These are phyloP conservation scores for Bolboschoenoplectus hybrid DNA, from an alignment of 202 grass and related monocot genomes.

Conservation along the genomic window DNA sequence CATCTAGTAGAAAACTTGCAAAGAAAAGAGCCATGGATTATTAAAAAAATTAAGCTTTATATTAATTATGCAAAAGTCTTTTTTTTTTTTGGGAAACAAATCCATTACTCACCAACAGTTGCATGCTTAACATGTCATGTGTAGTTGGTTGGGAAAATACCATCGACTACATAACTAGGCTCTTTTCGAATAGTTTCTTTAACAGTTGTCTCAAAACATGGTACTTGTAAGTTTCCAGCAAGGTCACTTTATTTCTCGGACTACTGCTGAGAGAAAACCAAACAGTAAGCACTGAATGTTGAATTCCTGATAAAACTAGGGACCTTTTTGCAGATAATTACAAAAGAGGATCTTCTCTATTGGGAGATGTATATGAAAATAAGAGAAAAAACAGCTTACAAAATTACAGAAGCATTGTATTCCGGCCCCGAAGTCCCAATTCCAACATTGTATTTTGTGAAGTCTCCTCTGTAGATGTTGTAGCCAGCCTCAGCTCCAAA, in stretches of 20 bases:
- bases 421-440: conserved; percentile 65
- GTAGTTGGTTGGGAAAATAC: background rate
- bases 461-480: conserved; percentile 66
- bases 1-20: background rate
- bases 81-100: background rate
- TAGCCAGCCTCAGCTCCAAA: conserved; percentile 81
- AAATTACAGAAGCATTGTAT: conserved; percentile 66
- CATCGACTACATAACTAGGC: background rate
- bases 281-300: background rate
- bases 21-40: background rate
- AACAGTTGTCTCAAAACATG: background rate
- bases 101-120: background rate
- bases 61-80: background rate
- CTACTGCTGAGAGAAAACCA: background rate
- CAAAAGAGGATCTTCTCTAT: conserved; percentile 8
- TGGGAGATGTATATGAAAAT: conserved; percentile 6
- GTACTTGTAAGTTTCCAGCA: background rate
- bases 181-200: background rate
- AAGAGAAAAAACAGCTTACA: conserved; percentile 53
- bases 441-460: conserved; percentile 78
- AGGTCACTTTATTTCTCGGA: background rate
- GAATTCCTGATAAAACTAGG: background rate
- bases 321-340: background rate
- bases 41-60: background rate
- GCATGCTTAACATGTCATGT: background rate